Conservation (phyloP, 805 yeast genomes). For the Metschnikowia kunwiensis region DNA sequence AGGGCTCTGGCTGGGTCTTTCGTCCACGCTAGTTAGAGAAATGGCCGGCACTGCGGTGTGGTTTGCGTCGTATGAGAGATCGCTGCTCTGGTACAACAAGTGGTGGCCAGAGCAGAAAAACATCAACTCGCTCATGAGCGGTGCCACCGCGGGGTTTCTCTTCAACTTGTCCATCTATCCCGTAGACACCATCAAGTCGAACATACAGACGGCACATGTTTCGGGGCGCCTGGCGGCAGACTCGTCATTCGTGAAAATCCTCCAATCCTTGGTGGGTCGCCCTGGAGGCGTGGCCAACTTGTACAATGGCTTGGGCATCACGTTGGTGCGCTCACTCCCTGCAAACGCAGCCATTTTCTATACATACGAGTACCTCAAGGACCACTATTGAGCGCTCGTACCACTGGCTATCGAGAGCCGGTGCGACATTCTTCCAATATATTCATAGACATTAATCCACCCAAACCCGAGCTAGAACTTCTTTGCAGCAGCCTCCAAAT, state of each 20-base stretch:
- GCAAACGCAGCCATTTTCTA: slow-evolving; percentile 86
- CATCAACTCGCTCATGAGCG: slow-evolving; percentile 63
- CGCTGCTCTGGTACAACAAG: slow-evolving; percentile 36
- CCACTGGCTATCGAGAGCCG: no score
- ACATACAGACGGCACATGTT: slow-evolving; percentile 64
- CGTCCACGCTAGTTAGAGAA: slow-evolving; percentile 78
- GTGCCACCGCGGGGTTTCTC: slow-evolving; percentile 82
- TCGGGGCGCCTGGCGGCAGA: slow-evolving; percentile 19
- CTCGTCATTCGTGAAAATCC: slow-evolving; percentile 37
- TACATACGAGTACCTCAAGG: slow-evolving; percentile 64
- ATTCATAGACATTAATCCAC: no score
- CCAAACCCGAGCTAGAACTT: slow-evolving; percentile 13
- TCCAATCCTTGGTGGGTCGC: slow-evolving; percentile 23
- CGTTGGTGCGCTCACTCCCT: slow-evolving; percentile 78
- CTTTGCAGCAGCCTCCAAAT: slow-evolving; percentile 41
- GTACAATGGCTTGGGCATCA: slow-evolving; percentile 82
- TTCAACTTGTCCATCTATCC: slow-evolving; percentile 84
- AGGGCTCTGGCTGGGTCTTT: slow-evolving; percentile 88
- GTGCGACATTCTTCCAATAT: no score
- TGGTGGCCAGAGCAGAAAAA: slow-evolving; percentile 21
- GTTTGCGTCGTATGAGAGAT: slow-evolving; percentile 84
- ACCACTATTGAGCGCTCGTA: slow-evolving; percentile 19
- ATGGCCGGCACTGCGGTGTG: slow-evolving; percentile 89
- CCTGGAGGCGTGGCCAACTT: slow-evolving; percentile 65
- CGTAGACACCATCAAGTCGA: slow-evolving; percentile 84